Evolutionary conservation across 805 yeast genomes (phyloP).

Genomic region (Novakomyces olei): DNA sequence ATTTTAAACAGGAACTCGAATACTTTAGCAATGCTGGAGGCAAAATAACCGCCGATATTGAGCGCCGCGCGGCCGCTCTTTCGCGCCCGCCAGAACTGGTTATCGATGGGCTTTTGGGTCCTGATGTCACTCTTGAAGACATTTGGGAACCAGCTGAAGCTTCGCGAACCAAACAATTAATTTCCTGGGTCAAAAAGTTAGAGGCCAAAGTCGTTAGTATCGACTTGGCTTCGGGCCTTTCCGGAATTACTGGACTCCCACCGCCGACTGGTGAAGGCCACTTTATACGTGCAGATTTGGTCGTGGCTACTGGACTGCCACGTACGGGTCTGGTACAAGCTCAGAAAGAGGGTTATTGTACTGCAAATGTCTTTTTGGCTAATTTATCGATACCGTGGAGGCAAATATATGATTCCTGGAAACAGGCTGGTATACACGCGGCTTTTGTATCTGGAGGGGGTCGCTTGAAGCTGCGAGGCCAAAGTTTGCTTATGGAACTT

Average conservation of each 20-base stretch:
- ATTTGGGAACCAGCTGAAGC: constrained; percentile 19
- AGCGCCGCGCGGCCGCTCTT: constrained; percentile 15
- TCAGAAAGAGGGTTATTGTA: too few species aligned
- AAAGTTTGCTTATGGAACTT: too few species aligned
- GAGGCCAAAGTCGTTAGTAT: constrained; percentile 34
- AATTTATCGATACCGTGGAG: too few species aligned
- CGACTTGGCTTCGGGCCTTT: constrained; percentile 67
- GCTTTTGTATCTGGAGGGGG: too few species aligned
- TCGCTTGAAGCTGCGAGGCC: too few species aligned
- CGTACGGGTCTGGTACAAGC: too few species aligned
- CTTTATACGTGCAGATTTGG: too few species aligned
- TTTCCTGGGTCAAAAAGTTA: constrained; percentile 44
- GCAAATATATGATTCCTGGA: too few species aligned
- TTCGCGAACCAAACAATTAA: constrained; percentile 21
- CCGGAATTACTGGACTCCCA: constrained; percentile 78
- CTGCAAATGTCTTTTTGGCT: too few species aligned
- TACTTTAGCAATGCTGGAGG: constrained; percentile 42
- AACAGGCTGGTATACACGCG: too few species aligned
- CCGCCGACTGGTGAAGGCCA: too few species aligned
- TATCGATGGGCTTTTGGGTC: constrained; percentile 70
- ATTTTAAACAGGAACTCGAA: background rate
- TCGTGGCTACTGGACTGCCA: too few species aligned
- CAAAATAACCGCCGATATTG: constrained; percentile 23
- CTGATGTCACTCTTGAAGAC: constrained; percentile 46
- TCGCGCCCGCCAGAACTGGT: constrained; percentile 49